A percentile compares a stretch with the other conserved stretches of the same genome.
Evolutionary conservation across 169 alveolate species (phyloP).

Genomic region (Plasmodium inui): DNA sequence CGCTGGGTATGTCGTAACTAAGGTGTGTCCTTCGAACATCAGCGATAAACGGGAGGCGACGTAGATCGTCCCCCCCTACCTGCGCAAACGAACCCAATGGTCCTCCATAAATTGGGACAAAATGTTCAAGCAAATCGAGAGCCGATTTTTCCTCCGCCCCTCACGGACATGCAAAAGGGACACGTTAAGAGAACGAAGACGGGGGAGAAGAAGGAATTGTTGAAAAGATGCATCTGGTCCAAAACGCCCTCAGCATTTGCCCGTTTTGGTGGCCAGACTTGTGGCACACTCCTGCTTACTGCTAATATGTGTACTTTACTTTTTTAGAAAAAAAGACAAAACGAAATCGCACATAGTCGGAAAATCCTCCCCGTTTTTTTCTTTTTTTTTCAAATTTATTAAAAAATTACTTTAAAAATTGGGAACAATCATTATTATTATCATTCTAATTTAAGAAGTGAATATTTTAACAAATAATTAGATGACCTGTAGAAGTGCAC

Average conservation of each 20-base stretch:
- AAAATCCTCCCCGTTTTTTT: neutral
- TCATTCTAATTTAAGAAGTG: conserved; percentile 16
- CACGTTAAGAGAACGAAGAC: neutral
- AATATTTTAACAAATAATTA: conserved; percentile 14
- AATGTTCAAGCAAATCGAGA: neutral
- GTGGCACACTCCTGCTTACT: neutral
- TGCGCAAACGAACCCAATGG: neutral
- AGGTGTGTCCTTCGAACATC: neutral
- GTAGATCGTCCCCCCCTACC: neutral
- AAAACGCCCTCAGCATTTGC: neutral
- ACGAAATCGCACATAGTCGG: neutral
- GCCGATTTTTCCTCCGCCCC: neutral
- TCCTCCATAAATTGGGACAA: neutral
- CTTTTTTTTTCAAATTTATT: conserved; percentile 11
- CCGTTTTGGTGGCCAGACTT: neutral
- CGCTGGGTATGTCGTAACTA: neutral
- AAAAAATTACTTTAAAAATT: conserved; percentile 24
- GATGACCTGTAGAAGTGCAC: neutral
- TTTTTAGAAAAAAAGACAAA: neutral
- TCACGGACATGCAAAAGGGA: neutral
- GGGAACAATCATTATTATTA: conserved; percentile 5
- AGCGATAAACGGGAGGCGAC: neutral
- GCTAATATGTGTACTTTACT: neutral
- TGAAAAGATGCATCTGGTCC: neutral
- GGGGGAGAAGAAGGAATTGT: neutral